phyloP scores from a whole-genome alignment of 176 grass and related monocot genomes.

The Raddia guianensis region DNA sequence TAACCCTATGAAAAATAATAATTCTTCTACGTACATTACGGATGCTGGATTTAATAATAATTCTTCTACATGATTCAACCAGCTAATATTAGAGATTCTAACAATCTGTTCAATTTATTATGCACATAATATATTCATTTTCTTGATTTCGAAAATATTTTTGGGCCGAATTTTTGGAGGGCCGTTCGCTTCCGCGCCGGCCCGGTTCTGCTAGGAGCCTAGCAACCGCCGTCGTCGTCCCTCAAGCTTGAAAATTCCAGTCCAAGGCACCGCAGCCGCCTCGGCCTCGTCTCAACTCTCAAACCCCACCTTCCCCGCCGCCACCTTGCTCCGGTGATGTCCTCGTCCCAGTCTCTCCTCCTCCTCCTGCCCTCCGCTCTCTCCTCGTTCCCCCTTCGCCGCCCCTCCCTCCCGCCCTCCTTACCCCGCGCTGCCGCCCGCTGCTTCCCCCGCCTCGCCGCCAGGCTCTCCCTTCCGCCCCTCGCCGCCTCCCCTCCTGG shows the following conservation, averaged over 20 bases:
- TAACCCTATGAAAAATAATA: too few relatives aligned
- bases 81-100: too few relatives aligned
- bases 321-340: constrained; percentile 16
- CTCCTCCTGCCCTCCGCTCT: constrained; percentile 29
- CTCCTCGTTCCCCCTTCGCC: neutral
- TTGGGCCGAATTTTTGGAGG: too few relatives aligned
- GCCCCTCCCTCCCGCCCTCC: neutral
- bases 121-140: too few relatives aligned
- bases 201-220: too few relatives aligned
- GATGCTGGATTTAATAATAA: too few relatives aligned
- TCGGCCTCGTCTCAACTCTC: neutral
- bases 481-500: constrained; percentile 30
- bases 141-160: too few relatives aligned
- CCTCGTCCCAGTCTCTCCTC: constrained; percentile 40
- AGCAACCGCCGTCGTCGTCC: too few relatives aligned
- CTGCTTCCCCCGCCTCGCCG: constrained; percentile 22
- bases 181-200: too few relatives aligned
- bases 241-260: constrained; percentile 28
- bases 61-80: too few relatives aligned
- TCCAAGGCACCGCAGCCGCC: constrained; percentile 11
- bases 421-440: neutral
- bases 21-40: too few relatives aligned
- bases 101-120: too few relatives aligned
- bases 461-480: neutral
- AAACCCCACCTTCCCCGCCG: neutral